A percentile compares a stretch with the other conserved stretches of the same genome.
Conservation (phyloP, 2,329 filamentous ascomycete genomes). For the Kalaharituber pfeilii region DNA sequence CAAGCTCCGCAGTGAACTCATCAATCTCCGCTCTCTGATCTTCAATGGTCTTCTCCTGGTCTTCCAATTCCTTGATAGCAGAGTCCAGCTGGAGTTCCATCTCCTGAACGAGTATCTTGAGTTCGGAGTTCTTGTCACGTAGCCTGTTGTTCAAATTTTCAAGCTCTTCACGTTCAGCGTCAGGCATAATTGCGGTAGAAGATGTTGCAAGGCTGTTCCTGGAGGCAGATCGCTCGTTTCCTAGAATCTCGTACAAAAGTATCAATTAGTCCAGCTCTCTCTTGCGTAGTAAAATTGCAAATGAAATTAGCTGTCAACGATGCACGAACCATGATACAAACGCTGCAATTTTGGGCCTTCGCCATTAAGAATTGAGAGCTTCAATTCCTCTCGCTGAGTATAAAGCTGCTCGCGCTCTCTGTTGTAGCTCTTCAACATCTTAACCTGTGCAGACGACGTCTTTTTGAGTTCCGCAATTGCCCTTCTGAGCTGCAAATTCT, state of each 20-base stretch:
- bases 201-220: not conserved
- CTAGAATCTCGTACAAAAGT: not conserved
- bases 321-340: not conserved
- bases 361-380: too few species aligned
- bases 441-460: conserved; percentile 87
- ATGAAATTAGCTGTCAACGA: too few species aligned
- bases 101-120: conserved; percentile 80
- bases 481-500: conserved; percentile 46
- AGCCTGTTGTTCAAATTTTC: conserved; percentile 70
- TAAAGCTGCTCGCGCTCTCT: conserved; percentile 88
- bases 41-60: conserved; percentile 49
- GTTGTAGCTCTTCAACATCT: conserved; percentile 91
- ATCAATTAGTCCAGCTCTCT: not conserved
- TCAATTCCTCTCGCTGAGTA: conserved; percentile 92
- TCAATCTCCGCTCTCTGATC: conserved; percentile 53
- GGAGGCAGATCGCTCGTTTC: not conserved
- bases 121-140: conserved; percentile 68
- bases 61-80: conserved; percentile 63
- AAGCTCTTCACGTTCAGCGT: conserved; percentile 67
- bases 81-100: conserved; percentile 66
- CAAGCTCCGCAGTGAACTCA: too few species aligned
- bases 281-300: too few species aligned
- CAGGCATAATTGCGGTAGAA: conserved; percentile 32
- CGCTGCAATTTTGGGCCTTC: not conserved
- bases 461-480: conserved; percentile 85